Percentiles rank a stretch among this genome's conserved stretches.
Evolutionary conservation across 129 eudicot species (phyloP).

Genomic region (Saussurea involucrata): DNA sequence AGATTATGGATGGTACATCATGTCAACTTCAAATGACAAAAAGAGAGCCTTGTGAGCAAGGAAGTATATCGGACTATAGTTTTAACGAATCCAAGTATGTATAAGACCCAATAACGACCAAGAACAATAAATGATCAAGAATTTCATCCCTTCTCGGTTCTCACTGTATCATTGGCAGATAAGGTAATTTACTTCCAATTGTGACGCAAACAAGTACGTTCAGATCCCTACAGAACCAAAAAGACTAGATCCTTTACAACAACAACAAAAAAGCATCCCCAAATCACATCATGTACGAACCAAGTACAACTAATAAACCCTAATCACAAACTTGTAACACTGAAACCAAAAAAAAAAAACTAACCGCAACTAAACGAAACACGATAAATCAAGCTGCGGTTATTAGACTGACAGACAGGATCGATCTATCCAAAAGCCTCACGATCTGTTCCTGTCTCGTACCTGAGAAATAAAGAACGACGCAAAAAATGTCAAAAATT

Average conservation of each 20-base stretch:
- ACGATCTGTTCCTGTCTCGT: conserved; percentile 19
- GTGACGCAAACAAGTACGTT: conserved; percentile 11
- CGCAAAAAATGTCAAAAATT: conserved; percentile 9
- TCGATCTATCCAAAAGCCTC: conserved; percentile 17
- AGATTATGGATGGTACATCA: not conserved
- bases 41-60: not conserved
- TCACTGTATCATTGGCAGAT: not conserved
- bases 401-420: conserved; percentile 1
- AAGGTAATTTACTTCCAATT: not conserved
- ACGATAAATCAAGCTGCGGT: conserved; percentile 8
- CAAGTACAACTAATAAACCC: not conserved
- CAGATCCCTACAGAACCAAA: conserved; percentile 11
- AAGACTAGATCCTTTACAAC: not conserved
- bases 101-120: not conserved
- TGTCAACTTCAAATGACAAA: not conserved
- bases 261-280: not conserved
- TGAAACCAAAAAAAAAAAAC: conserved; percentile 11
- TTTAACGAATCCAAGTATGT: conserved; percentile 3
- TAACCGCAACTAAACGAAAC: conserved; percentile 10
- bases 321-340: conserved; percentile 10
- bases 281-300: not conserved
- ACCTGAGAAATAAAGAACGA: not conserved
- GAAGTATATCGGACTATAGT: not conserved
- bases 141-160: not conserved
- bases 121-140: not conserved